Evolutionary conservation across 192 early-diverging fungal species (phyloP).

Genomic region (Coemansia sp.): DNA sequence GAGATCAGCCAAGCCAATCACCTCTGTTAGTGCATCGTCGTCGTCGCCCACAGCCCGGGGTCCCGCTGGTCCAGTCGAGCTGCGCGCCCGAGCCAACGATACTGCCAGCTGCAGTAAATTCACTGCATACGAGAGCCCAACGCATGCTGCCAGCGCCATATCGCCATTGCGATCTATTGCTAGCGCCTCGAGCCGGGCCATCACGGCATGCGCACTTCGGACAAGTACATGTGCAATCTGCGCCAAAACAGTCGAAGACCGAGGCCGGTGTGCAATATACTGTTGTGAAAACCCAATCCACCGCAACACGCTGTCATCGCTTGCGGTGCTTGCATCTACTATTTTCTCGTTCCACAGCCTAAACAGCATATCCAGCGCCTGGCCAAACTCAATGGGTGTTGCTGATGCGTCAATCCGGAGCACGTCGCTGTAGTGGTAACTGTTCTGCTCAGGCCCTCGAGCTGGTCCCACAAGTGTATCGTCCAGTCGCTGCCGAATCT

Average conservation of each 20-base stretch:
- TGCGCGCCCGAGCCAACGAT: slow-evolving; percentile 6
- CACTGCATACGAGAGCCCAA: slow-evolving; percentile 28
- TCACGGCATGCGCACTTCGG: slow-evolving; percentile 2
- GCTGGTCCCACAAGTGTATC: background rate
- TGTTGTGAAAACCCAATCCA: slow-evolving; percentile 46
- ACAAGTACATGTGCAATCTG: slow-evolving; percentile 17
- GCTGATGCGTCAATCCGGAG: slow-evolving; percentile 30
- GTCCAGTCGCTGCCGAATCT: slow-evolving; percentile 13
- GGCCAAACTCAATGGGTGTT: slow-evolving; percentile 31
- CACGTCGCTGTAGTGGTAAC: slow-evolving; percentile 29
- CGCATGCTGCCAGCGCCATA: slow-evolving; percentile 12
- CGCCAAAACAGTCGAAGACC: slow-evolving; percentile 17
- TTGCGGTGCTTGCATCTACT: background rate
- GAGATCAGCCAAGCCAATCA: slow-evolving; percentile 18
- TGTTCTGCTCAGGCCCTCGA: background rate
- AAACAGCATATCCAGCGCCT: slow-evolving; percentile 38
- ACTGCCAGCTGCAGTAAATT: slow-evolving; percentile 33
- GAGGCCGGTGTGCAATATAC: slow-evolving; percentile 5
- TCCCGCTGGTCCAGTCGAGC: slow-evolving; percentile 3
- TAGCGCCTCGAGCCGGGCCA: slow-evolving; percentile 17
- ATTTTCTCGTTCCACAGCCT: slow-evolving; percentile 33
- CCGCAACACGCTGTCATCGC: slow-evolving; percentile 20
- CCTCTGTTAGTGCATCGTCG: slow-evolving; percentile 15
- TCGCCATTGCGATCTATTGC: background rate
- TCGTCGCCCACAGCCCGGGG: slow-evolving; percentile 43